Percentiles rank a stretch among this genome's conserved stretches.
These are phyloP conservation scores for Melampsora larici-populina DNA, from an alignment of 1,284 basidiomycete species.

Conservation along the genomic window DNA sequence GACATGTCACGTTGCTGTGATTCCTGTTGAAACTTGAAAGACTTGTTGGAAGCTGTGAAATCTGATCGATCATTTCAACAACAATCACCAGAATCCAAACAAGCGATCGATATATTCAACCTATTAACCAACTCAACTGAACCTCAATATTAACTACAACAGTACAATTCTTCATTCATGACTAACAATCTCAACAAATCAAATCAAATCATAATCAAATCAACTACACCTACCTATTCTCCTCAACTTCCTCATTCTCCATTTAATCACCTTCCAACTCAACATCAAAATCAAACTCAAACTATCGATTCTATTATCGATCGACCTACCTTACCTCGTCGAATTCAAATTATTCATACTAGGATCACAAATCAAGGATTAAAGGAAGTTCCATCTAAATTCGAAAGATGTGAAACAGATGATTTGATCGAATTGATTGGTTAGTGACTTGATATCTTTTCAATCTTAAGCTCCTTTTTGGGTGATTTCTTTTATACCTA, in stretches of 20 bases:
- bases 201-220: not conserved
- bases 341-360: not conserved
- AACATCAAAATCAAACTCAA: not conserved
- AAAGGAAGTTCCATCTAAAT: not conserved
- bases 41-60: too few species aligned
- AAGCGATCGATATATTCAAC: too few species aligned
- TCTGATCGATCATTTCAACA: too few species aligned
- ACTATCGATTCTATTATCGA: not conserved
- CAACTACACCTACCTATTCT: too few species aligned
- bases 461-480: not conserved
- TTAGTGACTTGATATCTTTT: not conserved
- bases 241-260: too few species aligned
- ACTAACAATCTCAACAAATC: not conserved
- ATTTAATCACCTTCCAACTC: too few species aligned
- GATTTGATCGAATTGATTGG: slow-evolving; percentile 25
- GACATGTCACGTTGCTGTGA: too few species aligned
- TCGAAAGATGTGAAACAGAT: slow-evolving; percentile 20
- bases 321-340: not conserved
- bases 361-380: not conserved
- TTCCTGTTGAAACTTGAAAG: too few species aligned
- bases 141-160: too few species aligned
- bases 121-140: too few species aligned
- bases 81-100: too few species aligned
- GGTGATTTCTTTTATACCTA: not conserved
- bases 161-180: too few species aligned